Base-by-base conservation (phyloP, 345 rosid genomes). In the Ceriops zippeliana region DNA sequence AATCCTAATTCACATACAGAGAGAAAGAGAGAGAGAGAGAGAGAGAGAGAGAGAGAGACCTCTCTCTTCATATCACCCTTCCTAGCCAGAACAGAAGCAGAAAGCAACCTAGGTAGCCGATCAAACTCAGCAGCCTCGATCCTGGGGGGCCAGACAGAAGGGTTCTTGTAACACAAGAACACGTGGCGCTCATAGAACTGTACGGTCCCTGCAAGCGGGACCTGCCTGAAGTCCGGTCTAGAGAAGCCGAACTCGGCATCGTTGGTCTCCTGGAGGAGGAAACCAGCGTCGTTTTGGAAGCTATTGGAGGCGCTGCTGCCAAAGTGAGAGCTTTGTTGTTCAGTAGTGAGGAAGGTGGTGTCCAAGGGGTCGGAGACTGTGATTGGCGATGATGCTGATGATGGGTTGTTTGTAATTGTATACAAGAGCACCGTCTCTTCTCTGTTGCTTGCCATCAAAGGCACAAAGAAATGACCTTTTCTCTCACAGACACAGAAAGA, bases 41-140 rank as follows among this genome's bases (percentile, higher is more conserved):
- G 5, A 53, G 46, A 49, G 49, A 58, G 19, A 28, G 2, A 37
- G 58, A 62, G 20, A 8, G 56, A 53, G 47, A 90, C 98, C 89
- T 87, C 86, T 71, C 82, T 89, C 72, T 67, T 88, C 96, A 89
- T 86, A 58, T 79, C 80, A 52, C 76, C 65, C 81, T 86, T 91
- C 71, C 86, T 78, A 26, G 93, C 86, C 64, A 72, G 58, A 22
- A 91, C 86, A 42, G 97, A 89, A n/a, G 97, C 97, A 66, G 93
- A 86, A 58, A 93, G 87, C 73, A 93, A 56, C 89, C 98, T 83
- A 62, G 97, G 98, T 79, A 91, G 82, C n/a, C 99, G 96, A 87
- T 95, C 99, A 71, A 95, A 95, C 90, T 95, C 99, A 19, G 99
- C 91, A 13, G 99, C 97, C 80, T 91, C 97, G 70, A 95, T 88